Base-by-base conservation (phyloP, 2,329 filamentous ascomycete species). In the Sporothrix brunneoviolacea region DNA sequence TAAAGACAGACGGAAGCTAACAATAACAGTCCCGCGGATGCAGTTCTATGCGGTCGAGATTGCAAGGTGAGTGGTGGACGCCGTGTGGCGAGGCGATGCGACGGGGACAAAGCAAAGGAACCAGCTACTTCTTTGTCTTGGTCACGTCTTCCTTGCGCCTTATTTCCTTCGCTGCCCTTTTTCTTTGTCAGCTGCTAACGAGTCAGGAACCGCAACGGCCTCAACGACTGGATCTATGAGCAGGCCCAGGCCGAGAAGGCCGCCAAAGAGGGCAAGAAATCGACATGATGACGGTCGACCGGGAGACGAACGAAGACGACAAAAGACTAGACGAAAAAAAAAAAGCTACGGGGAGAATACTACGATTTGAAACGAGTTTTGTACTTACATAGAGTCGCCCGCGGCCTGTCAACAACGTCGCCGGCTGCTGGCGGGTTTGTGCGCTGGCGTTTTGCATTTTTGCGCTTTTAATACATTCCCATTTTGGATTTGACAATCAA, bases 171-270 rank as follows among this genome's bases (percentile, higher is more conserved):
- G 6, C 35, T 19, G 32, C 13, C 7, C 5, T n/a, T 13, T 28
- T 13, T 30, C 16, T 4, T 4, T 24, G 37, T 13, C 6, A 10
- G 3, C 6, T 5, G 54, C 86, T 89, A 64, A 87, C 84, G 3
- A 58, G 76, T 79, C 45, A 82, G 88, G 76, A 98, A 98, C 70
- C 84, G 84, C 54, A 79, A 80, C 48, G 91, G 91, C 24, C 71
- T 97, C 52, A 98, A 98, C 64, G 93, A 98, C 69, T 98, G 93
- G 93, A 82, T 98, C 56, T 93, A 91, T 68, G 91, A 97, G 70
- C 78, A 88, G 66, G 80, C 84, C 1, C 82, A 91, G 61, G 75
- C 77, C 50, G 73, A 79, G 59, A 78, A 77, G 66, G 44, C 46
- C 9, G 46, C 19, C 40, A 56, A 55, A 51, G 24, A 5, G 24